These are phyloP conservation scores for Saccharomyces pastorianus DNA, from an alignment of 1,139 yeast genomes.

Conservation along the genomic window DNA sequence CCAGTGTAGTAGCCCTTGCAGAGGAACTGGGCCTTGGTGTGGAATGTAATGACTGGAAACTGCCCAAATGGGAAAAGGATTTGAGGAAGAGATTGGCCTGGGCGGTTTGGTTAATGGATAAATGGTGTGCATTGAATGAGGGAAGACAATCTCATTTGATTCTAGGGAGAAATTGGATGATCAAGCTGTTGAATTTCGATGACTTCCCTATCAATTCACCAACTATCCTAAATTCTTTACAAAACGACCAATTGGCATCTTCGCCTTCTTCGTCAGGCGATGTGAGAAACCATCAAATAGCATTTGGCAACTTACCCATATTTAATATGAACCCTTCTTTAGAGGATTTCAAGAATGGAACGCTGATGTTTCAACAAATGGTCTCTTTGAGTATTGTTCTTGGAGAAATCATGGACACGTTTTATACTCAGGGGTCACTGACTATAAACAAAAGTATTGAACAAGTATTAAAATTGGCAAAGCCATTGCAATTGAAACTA, in stretches of 20 bases:
- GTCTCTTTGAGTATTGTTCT: slow-evolving; percentile 62
- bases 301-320: slow-evolving; percentile 14
- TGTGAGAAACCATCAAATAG: slow-evolving; percentile 1
- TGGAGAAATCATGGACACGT: slow-evolving; percentile 60
- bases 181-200: slow-evolving; percentile 52
- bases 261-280: background rate
- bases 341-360: slow-evolving; percentile 66
- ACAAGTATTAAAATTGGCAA: slow-evolving; percentile 63
- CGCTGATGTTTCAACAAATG: slow-evolving; percentile 58
- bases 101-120: slow-evolving; percentile 87
- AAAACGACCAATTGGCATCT: background rate
- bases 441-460: slow-evolving; percentile 49
- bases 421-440: slow-evolving; percentile 65
- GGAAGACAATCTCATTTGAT: slow-evolving; percentile 71
- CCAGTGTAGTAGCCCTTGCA: slow-evolving; percentile 77
- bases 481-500: slow-evolving; percentile 72
- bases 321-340: slow-evolving; percentile 26
- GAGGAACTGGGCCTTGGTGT: slow-evolving; percentile 82
- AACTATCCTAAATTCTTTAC: slow-evolving; percentile 10
- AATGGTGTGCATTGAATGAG: slow-evolving; percentile 75
- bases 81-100: slow-evolving; percentile 77
- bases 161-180: slow-evolving; percentile 61
- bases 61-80: slow-evolving; percentile 90
- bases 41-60: slow-evolving; percentile 78
- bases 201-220: slow-evolving; percentile 58